Evolutionary conservation across 108 stramenopile genomes (phyloP), one percentile per base, ranked within the genome.

Genomic region (Aurantiochytrium sp.): DNA sequence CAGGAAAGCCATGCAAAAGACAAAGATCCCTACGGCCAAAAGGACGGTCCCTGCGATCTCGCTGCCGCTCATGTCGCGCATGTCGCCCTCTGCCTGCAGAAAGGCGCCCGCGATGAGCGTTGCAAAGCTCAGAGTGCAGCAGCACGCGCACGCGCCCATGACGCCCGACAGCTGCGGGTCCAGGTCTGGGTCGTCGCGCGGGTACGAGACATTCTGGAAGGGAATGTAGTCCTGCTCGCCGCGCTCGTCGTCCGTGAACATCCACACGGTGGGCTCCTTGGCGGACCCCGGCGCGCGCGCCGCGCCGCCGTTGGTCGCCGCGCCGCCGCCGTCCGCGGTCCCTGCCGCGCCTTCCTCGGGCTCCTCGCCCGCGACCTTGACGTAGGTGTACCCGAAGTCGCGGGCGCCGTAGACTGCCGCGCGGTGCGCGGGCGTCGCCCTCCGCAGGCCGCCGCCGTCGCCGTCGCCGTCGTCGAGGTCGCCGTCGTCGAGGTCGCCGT

Each of bases 41-140:
- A 81, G 39, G 45, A 81, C 73, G n/a, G 73, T 48, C 6, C 73
- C 73, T 27, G 73, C 73, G 24, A 81, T 81, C 39, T 81, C 73
- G n/a, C n/a, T 48, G n/a, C 73, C 73, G 45, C 45, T 48, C 27
- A 12, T 30, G 15, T 81, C 34, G 32, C 22, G 8, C 32, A 32
- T 48, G 2, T 41, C 39, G n/a, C n/a, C 27, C 19, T 12, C 39
- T 21, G 39, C n/a, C 12, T 48, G 73, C 39, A 81, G 24, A 42
- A 81, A 81, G n/a, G 42, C 73, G 39, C 73, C 73, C 12, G 45
- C 73, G 30, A 81, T 81, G 42, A 81, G 73, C 27, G 45, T 48
- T 6, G 45, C 39, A 27, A 81, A 41, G 30, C 73, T 81, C 42
- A 81, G 21, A 12, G 24, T 19, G 73, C 73, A 81, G 73, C 73